Evolutionary conservation across 2,329 filamentous ascomycete genomes (phyloP).

Genomic region (Conoideocrella luteorostrata): DNA sequence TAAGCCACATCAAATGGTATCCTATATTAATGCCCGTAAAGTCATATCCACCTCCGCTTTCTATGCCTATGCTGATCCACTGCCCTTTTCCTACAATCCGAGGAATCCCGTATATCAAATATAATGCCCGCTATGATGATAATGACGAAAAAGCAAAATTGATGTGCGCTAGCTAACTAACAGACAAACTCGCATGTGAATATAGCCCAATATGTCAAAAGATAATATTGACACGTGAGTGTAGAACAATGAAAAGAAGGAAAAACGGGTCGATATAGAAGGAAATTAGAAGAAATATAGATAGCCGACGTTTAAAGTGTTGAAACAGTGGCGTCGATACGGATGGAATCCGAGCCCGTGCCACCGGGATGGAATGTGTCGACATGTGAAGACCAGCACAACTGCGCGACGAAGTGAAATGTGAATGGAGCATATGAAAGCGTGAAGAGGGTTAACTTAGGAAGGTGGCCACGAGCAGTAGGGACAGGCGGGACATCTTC

Average conservation of each 20-base stretch:
- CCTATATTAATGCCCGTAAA: conserved; percentile 1
- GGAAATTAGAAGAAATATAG: background rate
- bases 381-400: conserved; percentile 6
- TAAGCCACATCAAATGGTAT: conserved; percentile 11
- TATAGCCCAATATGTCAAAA: no score
- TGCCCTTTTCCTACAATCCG: conserved; percentile 1
- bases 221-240: no score
- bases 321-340: background rate
- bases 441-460: background rate
- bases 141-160: background rate
- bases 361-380: background rate
- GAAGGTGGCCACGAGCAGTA: no score
- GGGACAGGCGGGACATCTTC: background rate
- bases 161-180: background rate
- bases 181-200: background rate
- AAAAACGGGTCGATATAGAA: background rate
- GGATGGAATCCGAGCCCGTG: background rate
- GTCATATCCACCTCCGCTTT: background rate
- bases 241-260: no score
- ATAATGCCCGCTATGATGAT: conserved; percentile 3
- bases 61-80: background rate
- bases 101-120: background rate
- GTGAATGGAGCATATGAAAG: background rate
- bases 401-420: no score
- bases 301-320: background rate